Evolutionary conservation across 176 grass and related monocot species (phyloP).

Genomic region (Rhynchospora pubera): DNA sequence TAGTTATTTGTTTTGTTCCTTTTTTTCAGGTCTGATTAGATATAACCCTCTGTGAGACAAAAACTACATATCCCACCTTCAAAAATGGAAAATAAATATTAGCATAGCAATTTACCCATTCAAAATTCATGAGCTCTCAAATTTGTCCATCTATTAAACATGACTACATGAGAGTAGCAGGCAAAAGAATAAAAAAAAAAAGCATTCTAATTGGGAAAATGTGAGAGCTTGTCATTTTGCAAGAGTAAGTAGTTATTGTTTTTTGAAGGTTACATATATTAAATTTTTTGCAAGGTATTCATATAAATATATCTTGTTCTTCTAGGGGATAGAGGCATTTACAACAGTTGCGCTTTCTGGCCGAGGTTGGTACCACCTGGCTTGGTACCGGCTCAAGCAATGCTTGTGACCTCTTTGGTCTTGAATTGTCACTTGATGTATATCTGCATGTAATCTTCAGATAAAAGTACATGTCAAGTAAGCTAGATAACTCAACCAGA

Average conservation of each 20-base stretch:
- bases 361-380: constrained; percentile 84
- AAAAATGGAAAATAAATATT: too few relatives aligned
- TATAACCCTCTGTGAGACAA: not conserved
- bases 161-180: not conserved
- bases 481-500: constrained; percentile 6
- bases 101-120: too few relatives aligned
- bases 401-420: constrained; percentile 45
- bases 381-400: constrained; percentile 64
- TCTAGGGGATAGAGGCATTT: constrained; percentile 9
- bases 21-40: not conserved
- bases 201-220: not conserved
- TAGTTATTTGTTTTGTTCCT: not conserved
- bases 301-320: not conserved
- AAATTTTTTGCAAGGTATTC: not conserved
- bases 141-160: not conserved
- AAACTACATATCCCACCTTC: too few relatives aligned
- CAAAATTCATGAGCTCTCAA: not conserved
- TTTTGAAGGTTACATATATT: not conserved
- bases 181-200: not conserved
- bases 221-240: not conserved
- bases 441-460: constrained; percentile 29
- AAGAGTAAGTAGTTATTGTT: not conserved
- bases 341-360: constrained; percentile 83
- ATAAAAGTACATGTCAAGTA: constrained; percentile 4
- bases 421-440: constrained; percentile 69